A percentile compares a stretch with the other conserved stretches of the same genome.
These are phyloP conservation scores for Ustilago cynodontis DNA, from an alignment of 1,284 basidiomycete species.

Conservation along the genomic window DNA sequence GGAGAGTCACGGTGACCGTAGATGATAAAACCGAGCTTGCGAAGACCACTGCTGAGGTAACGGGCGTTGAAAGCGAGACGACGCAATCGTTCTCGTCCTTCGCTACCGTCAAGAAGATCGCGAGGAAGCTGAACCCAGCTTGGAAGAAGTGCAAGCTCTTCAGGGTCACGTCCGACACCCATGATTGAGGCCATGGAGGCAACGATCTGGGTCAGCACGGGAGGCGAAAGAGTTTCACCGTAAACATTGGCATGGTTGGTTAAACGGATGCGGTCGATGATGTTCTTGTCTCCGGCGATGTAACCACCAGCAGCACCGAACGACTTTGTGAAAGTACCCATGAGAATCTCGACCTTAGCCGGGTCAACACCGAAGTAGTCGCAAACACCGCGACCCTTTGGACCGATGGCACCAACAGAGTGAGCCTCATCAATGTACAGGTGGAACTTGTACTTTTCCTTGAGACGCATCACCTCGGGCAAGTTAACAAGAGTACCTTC, in stretches of 20 bases:
- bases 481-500: slow-evolving; percentile 92
- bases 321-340: slow-evolving; percentile 99
- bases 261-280: slow-evolving; percentile 85
- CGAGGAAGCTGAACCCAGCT: slow-evolving; percentile 63
- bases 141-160: slow-evolving; percentile 63
- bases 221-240: slow-evolving; percentile 89
- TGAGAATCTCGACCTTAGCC: slow-evolving; percentile 86
- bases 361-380: slow-evolving; percentile 95
- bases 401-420: slow-evolving; percentile 94
- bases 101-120: slow-evolving; percentile 70
- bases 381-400: slow-evolving; percentile 90
- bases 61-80: slow-evolving; percentile 94
- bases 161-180: slow-evolving; percentile 74
- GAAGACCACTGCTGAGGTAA: slow-evolving; percentile 87
- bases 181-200: slow-evolving; percentile 96
- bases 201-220: slow-evolving; percentile 90
- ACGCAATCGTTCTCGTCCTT: slow-evolving; percentile 84
- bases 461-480: slow-evolving; percentile 85
- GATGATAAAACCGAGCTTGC: slow-evolving; percentile 95
- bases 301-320: slow-evolving; percentile 98
- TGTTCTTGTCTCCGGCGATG: slow-evolving; percentile 83
- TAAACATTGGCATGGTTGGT: slow-evolving; percentile 88
- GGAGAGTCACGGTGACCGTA: slow-evolving; percentile 92
- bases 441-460: slow-evolving; percentile 98
- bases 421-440: slow-evolving; percentile 97